Percentiles rank a stretch among this genome's conserved stretches.
Evolutionary conservation across 345 rosid genomes (phyloP).

Genomic region (Populus davidiana): DNA sequence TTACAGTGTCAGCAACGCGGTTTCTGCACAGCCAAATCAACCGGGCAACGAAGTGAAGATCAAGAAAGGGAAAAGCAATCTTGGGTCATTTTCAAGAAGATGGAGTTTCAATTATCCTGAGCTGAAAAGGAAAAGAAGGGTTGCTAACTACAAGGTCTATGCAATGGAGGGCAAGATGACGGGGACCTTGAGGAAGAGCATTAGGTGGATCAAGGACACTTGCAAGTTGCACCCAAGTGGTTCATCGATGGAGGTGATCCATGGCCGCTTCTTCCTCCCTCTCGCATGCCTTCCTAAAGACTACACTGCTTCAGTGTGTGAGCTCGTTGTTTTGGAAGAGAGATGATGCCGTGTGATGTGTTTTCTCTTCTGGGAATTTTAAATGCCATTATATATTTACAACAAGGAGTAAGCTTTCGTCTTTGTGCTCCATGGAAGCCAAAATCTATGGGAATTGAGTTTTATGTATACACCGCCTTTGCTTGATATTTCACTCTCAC

Average conservation of each 20-base stretch:
- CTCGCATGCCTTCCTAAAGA: not conserved
- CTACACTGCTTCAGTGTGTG: not conserved
- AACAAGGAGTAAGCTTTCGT: not conserved
- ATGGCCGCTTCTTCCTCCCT: not conserved
- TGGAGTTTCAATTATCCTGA: slow-evolving; percentile 89
- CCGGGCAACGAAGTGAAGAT: slow-evolving; percentile 45
- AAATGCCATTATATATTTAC: not conserved
- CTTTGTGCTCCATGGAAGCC: not conserved
- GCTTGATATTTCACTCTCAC: not conserved
- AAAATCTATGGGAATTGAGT: not conserved
- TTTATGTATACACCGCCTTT: not conserved
- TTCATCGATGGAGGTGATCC: slow-evolving; percentile 57
- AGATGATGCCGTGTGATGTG: not conserved
- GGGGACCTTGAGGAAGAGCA: slow-evolving; percentile 78
- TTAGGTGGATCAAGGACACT: slow-evolving; percentile 82
- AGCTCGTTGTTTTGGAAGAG: not conserved
- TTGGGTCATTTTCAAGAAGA: slow-evolving; percentile 42
- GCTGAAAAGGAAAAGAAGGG: slow-evolving; percentile 86
- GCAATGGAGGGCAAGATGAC: slow-evolving; percentile 86
- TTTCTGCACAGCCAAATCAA: slow-evolving; percentile 22
- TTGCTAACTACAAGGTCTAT: slow-evolving; percentile 77
- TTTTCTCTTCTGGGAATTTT: not conserved
- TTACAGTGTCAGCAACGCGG: slow-evolving; percentile 43
- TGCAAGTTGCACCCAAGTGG: slow-evolving; percentile 57
- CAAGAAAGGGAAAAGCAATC: slow-evolving; percentile 45